Percentiles rank a stretch among this genome's conserved stretches.
These are phyloP conservation scores for Bondarzewia mesenterica DNA, from an alignment of 1,284 basidiomycete genomes.

Conservation along the genomic window DNA sequence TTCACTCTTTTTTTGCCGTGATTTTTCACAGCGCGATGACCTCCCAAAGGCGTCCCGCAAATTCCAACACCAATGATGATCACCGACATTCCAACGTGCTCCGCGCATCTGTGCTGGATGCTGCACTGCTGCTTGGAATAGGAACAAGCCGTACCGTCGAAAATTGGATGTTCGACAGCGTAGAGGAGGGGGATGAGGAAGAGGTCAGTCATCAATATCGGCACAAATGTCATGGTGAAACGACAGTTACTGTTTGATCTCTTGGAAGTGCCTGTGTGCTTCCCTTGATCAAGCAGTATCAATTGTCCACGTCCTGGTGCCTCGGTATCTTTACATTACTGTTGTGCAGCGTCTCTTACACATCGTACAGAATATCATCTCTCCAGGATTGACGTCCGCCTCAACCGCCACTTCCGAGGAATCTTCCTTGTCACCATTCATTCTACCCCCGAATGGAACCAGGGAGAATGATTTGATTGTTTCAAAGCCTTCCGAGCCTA, in stretches of 20 bases:
- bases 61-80: background rate
- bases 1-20: background rate
- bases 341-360: background rate
- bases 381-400: slow-evolving; percentile 26
- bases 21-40: background rate
- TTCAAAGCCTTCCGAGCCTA: slow-evolving; percentile 7
- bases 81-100: slow-evolving; percentile 47
- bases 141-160: slow-evolving; percentile 47
- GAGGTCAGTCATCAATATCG: slow-evolving; percentile 17
- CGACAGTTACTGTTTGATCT: background rate
- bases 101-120: slow-evolving; percentile 64
- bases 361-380: slow-evolving; percentile 15
- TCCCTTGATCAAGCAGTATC: background rate
- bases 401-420: slow-evolving; percentile 30
- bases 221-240: background rate
- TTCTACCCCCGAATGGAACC: background rate
- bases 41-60: background rate
- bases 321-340: slow-evolving; percentile 1
- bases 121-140: slow-evolving; percentile 56
- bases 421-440: slow-evolving; percentile 13
- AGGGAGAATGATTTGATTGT: background rate
- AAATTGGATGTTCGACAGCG: slow-evolving; percentile 60
- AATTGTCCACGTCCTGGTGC: slow-evolving; percentile 3
- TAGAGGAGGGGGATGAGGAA: slow-evolving; percentile 48
- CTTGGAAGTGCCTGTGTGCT: slow-evolving; percentile 9